Conservation (phyloP, 1,139 yeast species). For the Casaregolazyma suthepensis region DNA sequence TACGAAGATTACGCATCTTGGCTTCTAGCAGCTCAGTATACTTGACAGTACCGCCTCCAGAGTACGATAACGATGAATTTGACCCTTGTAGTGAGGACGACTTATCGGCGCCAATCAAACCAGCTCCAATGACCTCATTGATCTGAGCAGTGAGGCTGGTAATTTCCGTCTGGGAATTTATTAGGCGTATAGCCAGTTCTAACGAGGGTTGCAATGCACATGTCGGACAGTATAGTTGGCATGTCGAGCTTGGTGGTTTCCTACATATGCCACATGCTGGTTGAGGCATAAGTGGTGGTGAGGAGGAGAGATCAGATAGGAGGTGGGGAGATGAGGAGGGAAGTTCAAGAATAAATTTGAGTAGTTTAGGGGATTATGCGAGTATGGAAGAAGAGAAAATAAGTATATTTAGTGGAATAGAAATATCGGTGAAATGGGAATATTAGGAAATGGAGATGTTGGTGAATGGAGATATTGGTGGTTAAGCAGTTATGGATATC, state of each 20-base stretch:
- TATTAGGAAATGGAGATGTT: background rate
- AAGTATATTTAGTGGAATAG: too few species aligned
- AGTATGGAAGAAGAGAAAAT: too few species aligned
- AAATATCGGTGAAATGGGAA: background rate
- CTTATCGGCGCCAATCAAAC: constrained; percentile 1
- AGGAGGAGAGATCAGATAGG: background rate
- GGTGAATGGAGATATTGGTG: background rate
- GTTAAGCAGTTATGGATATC: too few species aligned
- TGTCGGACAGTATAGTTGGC: constrained; percentile 25
- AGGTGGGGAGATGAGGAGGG: background rate
- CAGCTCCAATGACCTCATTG: constrained; percentile 14
- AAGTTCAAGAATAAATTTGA: too few species aligned
- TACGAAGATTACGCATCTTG: constrained; percentile 9
- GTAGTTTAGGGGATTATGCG: too few species aligned
- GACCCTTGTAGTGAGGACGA: background rate
- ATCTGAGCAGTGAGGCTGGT: constrained; percentile 20
- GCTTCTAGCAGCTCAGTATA: constrained; percentile 11
- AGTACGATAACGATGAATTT: background rate
- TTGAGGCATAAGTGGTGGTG: constrained; percentile 5
- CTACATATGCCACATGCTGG: constrained; percentile 25
- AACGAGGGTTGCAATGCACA: constrained; percentile 26
- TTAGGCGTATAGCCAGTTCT: constrained; percentile 26
- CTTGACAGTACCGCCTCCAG: constrained; percentile 3
- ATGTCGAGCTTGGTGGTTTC: constrained; percentile 14
- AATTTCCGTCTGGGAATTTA: constrained; percentile 26